phyloP scores from a whole-genome alignment of 2,329 filamentous ascomycete genomes.

The Neurospora crassa region DNA sequence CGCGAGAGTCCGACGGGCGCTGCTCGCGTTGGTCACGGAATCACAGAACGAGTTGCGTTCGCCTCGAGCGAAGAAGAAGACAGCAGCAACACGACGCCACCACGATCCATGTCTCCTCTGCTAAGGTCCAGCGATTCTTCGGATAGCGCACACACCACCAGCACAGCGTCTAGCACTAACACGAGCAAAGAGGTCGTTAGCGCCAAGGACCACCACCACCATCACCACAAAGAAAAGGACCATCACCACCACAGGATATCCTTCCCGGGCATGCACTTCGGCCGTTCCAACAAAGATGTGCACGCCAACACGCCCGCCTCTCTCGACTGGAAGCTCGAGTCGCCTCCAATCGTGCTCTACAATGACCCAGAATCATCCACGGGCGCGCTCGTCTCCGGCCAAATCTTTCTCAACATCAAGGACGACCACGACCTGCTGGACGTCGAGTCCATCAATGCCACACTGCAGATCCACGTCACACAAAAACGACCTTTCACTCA shows the following conservation, averaged over 20 bases:
- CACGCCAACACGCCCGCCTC: slow-evolving; percentile 29
- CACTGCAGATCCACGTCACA: slow-evolving; percentile 57
- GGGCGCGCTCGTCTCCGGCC: slow-evolving; percentile 77
- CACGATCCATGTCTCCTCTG: slow-evolving; percentile 11
- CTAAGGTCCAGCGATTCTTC: neutral
- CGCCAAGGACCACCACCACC: slow-evolving; percentile 7
- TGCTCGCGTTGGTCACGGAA: slow-evolving; percentile 18
- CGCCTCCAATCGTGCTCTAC: slow-evolving; percentile 77
- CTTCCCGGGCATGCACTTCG: slow-evolving; percentile 33
- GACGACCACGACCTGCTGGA: slow-evolving; percentile 47
- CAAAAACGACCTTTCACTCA: slow-evolving; percentile 75
- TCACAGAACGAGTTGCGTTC: slow-evolving; percentile 27
- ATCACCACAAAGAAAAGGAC: slow-evolving; percentile 17
- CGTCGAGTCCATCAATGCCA: slow-evolving; percentile 64
- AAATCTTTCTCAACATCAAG: slow-evolving; percentile 63
- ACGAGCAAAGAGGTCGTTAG: neutral
- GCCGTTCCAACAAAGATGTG: slow-evolving; percentile 30
- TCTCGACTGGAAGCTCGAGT: slow-evolving; percentile 61
- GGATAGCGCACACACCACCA: neutral
- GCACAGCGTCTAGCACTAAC: neutral
- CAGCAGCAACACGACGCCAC: slow-evolving; percentile 15
- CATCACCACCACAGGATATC: slow-evolving; percentile 30
- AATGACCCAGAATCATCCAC: slow-evolving; percentile 65
- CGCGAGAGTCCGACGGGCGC: slow-evolving; percentile 22
- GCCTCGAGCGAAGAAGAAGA: slow-evolving; percentile 28